Evolutionary conservation across 2,329 filamentous ascomycete species (phyloP).

Genomic region (Cytospora schulzeri): DNA sequence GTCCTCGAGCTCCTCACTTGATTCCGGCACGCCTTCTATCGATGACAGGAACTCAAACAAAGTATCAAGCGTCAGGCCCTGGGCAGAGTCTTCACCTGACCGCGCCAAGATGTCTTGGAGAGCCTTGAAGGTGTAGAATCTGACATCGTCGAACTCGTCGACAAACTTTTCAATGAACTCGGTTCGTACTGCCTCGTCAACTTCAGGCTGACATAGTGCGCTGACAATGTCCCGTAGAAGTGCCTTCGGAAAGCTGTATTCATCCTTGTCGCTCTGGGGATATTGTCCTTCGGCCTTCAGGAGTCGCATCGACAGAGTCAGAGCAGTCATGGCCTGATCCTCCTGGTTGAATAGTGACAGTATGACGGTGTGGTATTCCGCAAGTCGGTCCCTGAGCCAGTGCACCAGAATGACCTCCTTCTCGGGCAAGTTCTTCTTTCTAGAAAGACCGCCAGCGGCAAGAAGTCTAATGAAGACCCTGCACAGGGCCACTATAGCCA

Average conservation of each 20-base stretch:
- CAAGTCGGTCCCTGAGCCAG: conserved; percentile 77
- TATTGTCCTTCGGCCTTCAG: conserved; percentile 76
- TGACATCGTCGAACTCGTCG: conserved; percentile 79
- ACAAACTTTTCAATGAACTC: conserved; percentile 80
- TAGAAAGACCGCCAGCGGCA: conserved; percentile 69
- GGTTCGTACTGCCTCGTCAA: conserved; percentile 62
- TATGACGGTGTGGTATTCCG: conserved; percentile 69
- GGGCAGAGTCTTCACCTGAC: conserved; percentile 31
- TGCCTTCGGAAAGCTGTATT: conserved; percentile 68
- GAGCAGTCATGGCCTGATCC: conserved; percentile 66
- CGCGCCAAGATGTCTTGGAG: conserved; percentile 44
- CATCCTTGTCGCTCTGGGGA: conserved; percentile 57
- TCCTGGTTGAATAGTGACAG: conserved; percentile 62
- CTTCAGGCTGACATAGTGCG: conserved; percentile 59
- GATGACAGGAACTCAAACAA: conserved; percentile 64
- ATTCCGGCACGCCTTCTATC: conserved; percentile 71
- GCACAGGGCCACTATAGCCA: conserved; percentile 80
- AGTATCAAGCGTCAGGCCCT: conserved; percentile 48
- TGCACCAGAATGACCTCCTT: conserved; percentile 73
- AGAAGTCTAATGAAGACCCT: conserved; percentile 83
- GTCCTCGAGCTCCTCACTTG: conserved; percentile 65
- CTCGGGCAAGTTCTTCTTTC: conserved; percentile 66
- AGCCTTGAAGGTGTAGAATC: conserved; percentile 77
- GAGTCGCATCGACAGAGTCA: conserved; percentile 81
- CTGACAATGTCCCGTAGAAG: conserved; percentile 68